Evolutionary conservation across 805 yeast species (phyloP).

Genomic region (Suhomyces sp.): DNA sequence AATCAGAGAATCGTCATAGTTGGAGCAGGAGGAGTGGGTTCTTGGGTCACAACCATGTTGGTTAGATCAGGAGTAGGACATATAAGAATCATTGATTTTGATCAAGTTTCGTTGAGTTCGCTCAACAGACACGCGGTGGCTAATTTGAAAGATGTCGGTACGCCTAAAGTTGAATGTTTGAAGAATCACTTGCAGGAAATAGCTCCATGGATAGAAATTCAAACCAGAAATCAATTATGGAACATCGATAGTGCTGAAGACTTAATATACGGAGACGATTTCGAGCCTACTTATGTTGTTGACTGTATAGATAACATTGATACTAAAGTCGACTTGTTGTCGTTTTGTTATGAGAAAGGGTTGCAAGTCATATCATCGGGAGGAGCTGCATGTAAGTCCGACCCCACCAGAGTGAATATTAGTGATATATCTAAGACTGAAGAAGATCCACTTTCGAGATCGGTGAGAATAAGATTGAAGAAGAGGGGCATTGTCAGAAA

Average conservation of each 20-base stretch:
- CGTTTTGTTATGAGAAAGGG: slow-evolving; percentile 59
- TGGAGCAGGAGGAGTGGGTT: slow-evolving; percentile 99
- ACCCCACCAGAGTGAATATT: slow-evolving; percentile 85
- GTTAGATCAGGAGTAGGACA: slow-evolving; percentile 86
- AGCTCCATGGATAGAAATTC: slow-evolving; percentile 93
- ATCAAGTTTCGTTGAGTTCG: slow-evolving; percentile 90
- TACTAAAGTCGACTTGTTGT: slow-evolving; percentile 88
- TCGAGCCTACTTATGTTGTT: slow-evolving; percentile 71
- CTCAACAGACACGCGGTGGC: slow-evolving; percentile 95
- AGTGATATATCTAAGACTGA: slow-evolving; percentile 87
- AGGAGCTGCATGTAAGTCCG: slow-evolving; percentile 97
- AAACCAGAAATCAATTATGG: slow-evolving; percentile 77
- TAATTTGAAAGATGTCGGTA: slow-evolving; percentile 86
- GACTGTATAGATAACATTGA: slow-evolving; percentile 97
- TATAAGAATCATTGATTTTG: slow-evolving; percentile 85
- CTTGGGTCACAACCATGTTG: slow-evolving; percentile 90
- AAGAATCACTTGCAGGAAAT: slow-evolving; percentile 62
- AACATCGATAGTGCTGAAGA: slow-evolving; percentile 60
- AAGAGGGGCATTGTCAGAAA: slow-evolving; percentile 71
- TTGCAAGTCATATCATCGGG: slow-evolving; percentile 83
- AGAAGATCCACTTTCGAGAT: slow-evolving; percentile 89
- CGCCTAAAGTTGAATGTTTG: slow-evolving; percentile 80
- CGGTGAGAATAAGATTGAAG: slow-evolving; percentile 81
- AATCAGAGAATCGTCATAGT: slow-evolving; percentile 69
- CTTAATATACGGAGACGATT: slow-evolving; percentile 47